Evolutionary conservation across 2,329 filamentous ascomycete genomes (phyloP).

Genomic region (Neurospora sp.): DNA sequence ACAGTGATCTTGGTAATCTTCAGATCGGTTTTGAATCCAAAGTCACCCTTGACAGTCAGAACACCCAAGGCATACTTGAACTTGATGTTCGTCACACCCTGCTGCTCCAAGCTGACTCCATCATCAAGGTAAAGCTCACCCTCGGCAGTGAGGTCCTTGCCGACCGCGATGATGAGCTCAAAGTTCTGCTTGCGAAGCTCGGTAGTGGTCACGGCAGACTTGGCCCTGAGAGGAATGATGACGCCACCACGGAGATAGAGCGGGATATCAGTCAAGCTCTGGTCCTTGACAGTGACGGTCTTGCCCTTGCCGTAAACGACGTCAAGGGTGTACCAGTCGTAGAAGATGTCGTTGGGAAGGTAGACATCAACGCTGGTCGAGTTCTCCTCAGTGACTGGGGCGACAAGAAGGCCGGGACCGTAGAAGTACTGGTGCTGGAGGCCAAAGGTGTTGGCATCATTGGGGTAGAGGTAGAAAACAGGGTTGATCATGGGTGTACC

Average conservation of each 20-base stretch:
- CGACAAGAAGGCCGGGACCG: constrained; percentile 33
- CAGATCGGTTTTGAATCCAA: constrained; percentile 38
- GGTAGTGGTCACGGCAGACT: constrained; percentile 52
- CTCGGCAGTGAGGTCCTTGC: constrained; percentile 48
- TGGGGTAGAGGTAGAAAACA: constrained; percentile 58
- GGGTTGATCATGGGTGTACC: constrained; percentile 59
- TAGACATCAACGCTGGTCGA: constrained; percentile 35
- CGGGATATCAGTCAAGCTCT: constrained; percentile 46
- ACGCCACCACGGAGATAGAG: constrained; percentile 56
- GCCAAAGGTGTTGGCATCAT: constrained; percentile 30
- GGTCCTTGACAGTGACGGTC: constrained; percentile 28
- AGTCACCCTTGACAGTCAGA: constrained; percentile 42
- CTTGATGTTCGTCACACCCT: constrained; percentile 42
- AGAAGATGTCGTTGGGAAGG: constrained; percentile 38
- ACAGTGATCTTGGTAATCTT: constrained; percentile 41
- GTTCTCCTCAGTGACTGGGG: constrained; percentile 34
- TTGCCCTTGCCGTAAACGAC: constrained; percentile 31
- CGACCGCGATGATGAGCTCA: constrained; percentile 60
- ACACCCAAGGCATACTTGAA: constrained; percentile 49
- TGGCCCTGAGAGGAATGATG: constrained; percentile 51
- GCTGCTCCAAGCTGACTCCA: constrained; percentile 56
- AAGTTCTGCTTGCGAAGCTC: constrained; percentile 57
- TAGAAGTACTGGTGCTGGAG: constrained; percentile 39
- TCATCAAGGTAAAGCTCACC: constrained; percentile 72
- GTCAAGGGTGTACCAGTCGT: constrained; percentile 41